Conservation (phyloP, 176 grass and related monocot species). For the Avena eriantha region DNA sequence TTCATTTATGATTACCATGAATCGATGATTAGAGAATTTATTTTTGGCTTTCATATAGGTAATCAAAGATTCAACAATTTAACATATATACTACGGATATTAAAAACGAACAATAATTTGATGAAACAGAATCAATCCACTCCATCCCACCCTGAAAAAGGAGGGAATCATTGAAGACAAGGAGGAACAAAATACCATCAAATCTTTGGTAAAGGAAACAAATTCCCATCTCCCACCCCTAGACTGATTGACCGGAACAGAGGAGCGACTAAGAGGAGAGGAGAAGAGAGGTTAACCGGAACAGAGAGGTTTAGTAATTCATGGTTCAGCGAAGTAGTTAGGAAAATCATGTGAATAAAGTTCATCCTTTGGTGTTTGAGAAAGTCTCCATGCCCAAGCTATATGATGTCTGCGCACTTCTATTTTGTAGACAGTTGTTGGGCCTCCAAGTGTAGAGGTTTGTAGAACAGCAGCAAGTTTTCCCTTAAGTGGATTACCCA, state of each 20-base stretch:
- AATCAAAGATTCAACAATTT: not conserved
- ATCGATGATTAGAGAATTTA: too few species aligned
- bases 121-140: not conserved
- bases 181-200: not conserved
- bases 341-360: not conserved
- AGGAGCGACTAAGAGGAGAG: not conserved
- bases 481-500: too few species aligned
- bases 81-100: not conserved
- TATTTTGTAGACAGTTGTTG: too few species aligned
- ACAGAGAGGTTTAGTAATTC: not conserved
- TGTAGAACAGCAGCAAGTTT: too few species aligned
- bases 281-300: not conserved
- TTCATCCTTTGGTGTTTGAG: too few species aligned
- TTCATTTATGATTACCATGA: not conserved
- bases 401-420: too few species aligned
- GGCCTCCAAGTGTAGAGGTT: too few species aligned
- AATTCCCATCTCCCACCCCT: not conserved
- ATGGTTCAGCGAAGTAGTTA: not conserved
- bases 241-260: not conserved
- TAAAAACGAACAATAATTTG: not conserved
- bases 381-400: not conserved
- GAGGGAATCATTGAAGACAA: not conserved
- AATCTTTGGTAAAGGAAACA: conserved; percentile 15
- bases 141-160: not conserved
- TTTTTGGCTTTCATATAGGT: not conserved